Evolutionary conservation across 1,284 basidiomycete species (phyloP), one percentile per base, ranked within the genome.

Genomic region (Leccinum griseonigrum): DNA sequence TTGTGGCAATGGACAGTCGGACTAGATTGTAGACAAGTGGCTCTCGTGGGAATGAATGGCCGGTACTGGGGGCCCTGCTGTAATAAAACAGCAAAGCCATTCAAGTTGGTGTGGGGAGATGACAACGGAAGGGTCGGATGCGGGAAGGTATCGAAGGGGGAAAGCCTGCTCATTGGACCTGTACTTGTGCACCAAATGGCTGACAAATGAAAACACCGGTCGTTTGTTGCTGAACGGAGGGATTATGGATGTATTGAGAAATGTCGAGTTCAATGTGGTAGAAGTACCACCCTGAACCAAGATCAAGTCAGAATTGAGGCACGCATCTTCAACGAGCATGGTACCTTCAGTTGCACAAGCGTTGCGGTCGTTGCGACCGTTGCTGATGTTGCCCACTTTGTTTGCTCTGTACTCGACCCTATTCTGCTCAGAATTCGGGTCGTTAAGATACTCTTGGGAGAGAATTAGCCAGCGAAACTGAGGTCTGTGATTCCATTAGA

Each of bases 391-490:
- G 38, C 14, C 38, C 38, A 7, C 14, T n/a, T n/a, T 40, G 38
- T 14, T 40, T 40, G 38, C 16, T 40, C 38, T 40, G 38, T 40
- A 40, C 38, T 40, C 4, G 13, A 40, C 38, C n/a, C n/a, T n/a
- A n/a, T n/a, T n/a, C 16, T 40, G 38, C 38, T 40, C 38, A 40
- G 16, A 40, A 14, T 40, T 40, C 14, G 38, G 8, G 38, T 40
- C 14, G 38, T 40, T 40, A 14, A 40, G 38, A 16, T 40, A 40
- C 38, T 10, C 2, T 16, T 40, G 11, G 38, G 38, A 40, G 38
- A 31, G 31, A 90, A 50, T 91, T 90, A 8, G 94, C 97, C 14
- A 99, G 82, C 3, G 93, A 95, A 22, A 98, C 90, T 26, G 97
- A 97, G 0, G 97, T 97, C 91, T 95, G 63, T 13, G 6, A 43